Evolutionary conservation across 441 rosid genomes (phyloP), one percentile per base, ranked within the genome.

Genomic region (Gossypium aridum): DNA sequence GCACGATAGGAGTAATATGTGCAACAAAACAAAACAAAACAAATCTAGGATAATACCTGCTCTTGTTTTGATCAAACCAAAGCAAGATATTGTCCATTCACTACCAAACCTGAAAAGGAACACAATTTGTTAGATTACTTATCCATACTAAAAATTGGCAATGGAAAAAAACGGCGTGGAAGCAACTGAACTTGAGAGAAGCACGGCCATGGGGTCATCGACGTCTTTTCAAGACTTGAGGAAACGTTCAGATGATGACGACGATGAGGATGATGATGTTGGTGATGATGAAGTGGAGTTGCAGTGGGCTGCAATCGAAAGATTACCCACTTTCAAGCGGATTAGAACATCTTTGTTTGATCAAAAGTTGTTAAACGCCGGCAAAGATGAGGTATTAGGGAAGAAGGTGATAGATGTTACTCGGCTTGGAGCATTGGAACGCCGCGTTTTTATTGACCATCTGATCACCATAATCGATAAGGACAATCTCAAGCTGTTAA

Each of bases 271-370:
- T 31, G 7, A 22, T 9, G 6, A 7, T 8, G 49, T 16, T 9
- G 37, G 16, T 26, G 19, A 26, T n/a, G 45, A 62, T n/a, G 83
- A 79, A 37, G 9, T 64, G 19, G 70, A 77, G 71, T 17, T 81
- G 59, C 81, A 74, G 74, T 81, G 86, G 86, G 83, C 79, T 16
- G 86, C 84, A 1, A 75, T 79, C 22, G 84, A 78, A 56, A 81
- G 83, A 70, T 56, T 83, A 2, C 86, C 82, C 60, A 78, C 84
- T 16, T 53, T 70, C 28, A 39, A 31, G 57, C 68, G 83, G 64
- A 49, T 76, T 0, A 74, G 68, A 55, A 69, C 79, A 0, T 76
- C 82, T 2, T 69, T 73, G 67, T 70, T 81, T 10, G 76, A 74
- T 20, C 5, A n/a, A 28, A 49, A 65, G 54, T 12, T 54, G 17